Evolutionary conservation across 768 basidiomycete genomes (phyloP).

Genomic region (Psilocybe cubensis): DNA sequence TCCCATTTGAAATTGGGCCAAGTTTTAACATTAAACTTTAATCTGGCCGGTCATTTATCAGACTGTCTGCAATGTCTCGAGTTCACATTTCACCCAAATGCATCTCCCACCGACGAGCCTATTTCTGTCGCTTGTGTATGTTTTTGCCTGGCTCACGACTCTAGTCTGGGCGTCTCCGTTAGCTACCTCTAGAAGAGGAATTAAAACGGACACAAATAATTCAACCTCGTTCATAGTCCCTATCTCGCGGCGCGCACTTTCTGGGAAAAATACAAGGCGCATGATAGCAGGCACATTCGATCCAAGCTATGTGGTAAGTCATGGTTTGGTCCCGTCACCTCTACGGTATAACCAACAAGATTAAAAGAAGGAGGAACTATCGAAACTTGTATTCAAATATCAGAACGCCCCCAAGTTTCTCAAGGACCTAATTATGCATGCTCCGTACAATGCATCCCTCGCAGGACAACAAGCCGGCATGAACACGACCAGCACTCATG

Average conservation of each 20-base stretch:
- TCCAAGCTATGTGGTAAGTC: conserved; percentile 5
- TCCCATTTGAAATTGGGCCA: neutral
- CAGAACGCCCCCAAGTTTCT: conserved; percentile 18
- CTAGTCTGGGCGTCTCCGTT: neutral
- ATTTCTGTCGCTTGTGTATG: neutral
- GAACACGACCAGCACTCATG: neutral
- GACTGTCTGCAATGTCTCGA: neutral
- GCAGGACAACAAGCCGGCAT: neutral
- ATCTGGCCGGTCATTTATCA: neutral
- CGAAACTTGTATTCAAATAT: conserved; percentile 20
- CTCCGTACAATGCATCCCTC: neutral
- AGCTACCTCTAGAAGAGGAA: neutral
- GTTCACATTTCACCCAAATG: neutral
- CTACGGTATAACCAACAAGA: neutral
- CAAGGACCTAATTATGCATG: neutral
- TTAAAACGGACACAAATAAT: neutral
- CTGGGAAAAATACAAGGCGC: neutral
- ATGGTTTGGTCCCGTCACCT: neutral
- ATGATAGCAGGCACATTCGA: neutral
- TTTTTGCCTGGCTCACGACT: neutral
- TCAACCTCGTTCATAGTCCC: conserved; percentile 1
- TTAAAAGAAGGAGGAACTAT: conserved; percentile 21
- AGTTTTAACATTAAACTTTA: neutral
- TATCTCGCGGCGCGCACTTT: neutral
- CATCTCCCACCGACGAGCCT: neutral